These are phyloP conservation scores for Thalassiosira sp. DNA, from an alignment of 352 stramenopile species.

Conservation along the genomic window DNA sequence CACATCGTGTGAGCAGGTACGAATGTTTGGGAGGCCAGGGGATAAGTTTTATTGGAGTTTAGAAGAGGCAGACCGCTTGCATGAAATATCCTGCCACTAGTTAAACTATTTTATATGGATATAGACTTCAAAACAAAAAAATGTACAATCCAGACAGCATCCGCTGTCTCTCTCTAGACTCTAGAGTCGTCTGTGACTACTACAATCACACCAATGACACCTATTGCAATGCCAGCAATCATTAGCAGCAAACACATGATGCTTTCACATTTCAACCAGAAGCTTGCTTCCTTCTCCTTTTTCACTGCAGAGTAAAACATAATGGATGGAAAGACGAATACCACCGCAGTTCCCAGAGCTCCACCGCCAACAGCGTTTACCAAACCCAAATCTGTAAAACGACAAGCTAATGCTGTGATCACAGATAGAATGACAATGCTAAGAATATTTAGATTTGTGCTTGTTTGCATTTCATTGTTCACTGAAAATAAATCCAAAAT, in stretches of 20 bases:
- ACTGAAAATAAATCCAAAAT: conserved; percentile 59
- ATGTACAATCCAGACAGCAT: too few relatives aligned
- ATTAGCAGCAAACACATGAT: conserved; percentile 20
- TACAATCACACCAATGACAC: conserved; percentile 23
- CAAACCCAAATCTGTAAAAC: conserved; percentile 72
- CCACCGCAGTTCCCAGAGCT: conserved; percentile 66
- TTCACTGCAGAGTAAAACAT: conserved; percentile 63
- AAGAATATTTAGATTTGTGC: conserved; percentile 53
- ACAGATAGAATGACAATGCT: conserved; percentile 55
- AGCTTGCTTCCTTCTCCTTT: conserved; percentile 11
- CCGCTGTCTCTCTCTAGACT: too few relatives aligned
- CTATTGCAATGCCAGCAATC: conserved; percentile 20
- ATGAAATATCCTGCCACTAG: too few relatives aligned
- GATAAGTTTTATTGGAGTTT: too few relatives aligned
- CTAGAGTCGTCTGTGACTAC: too few relatives aligned
- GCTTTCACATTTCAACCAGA: conserved; percentile 22
- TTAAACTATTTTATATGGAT: too few relatives aligned
- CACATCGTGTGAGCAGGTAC: too few relatives aligned
- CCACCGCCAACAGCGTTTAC: conserved; percentile 77
- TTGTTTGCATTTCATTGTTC: conserved; percentile 42
- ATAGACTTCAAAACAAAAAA: too few relatives aligned
- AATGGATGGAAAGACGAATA: conserved; percentile 77
- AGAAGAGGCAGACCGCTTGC: too few relatives aligned
- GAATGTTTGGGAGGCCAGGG: too few relatives aligned
- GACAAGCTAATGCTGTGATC: conserved; percentile 64